A percentile compares a stretch with the other conserved stretches of the same genome.
Conservation (phyloP, 768 basidiomycete species). For the Hericium erinaceus region DNA sequence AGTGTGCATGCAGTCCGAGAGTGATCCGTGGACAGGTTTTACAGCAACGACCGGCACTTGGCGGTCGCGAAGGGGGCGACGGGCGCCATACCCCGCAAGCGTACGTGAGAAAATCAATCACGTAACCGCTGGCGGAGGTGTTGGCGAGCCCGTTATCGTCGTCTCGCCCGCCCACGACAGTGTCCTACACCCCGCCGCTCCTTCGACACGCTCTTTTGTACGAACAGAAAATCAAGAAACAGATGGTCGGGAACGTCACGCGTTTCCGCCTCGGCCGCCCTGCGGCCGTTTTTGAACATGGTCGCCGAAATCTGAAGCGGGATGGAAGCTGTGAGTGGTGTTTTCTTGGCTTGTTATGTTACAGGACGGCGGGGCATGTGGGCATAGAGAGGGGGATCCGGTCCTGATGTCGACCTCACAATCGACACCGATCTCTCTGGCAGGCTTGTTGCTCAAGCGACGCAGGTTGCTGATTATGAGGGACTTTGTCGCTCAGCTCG, state of each 20-base stretch:
- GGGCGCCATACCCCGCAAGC: too few relatives aligned
- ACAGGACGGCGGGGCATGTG: neutral
- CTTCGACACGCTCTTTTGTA: constrained; percentile 9
- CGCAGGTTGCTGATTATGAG: too few relatives aligned
- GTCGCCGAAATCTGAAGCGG: neutral
- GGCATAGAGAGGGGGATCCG: neutral
- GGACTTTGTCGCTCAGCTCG: too few relatives aligned
- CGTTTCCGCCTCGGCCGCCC: constrained; percentile 1
- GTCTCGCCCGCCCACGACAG: neutral
- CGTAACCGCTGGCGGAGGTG: too few relatives aligned
- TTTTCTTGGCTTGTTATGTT: neutral
- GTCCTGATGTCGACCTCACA: neutral
- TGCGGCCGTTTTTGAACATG: neutral
- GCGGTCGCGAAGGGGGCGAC: too few relatives aligned
- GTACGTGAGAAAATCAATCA: too few relatives aligned
- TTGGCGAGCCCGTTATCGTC: too few relatives aligned
- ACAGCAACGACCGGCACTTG: too few relatives aligned
- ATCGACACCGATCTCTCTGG: too few relatives aligned
- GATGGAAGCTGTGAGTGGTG: neutral
- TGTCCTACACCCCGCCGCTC: neutral
- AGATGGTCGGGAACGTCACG: neutral
- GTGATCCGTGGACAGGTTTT: too few relatives aligned
- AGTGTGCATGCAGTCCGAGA: too few relatives aligned
- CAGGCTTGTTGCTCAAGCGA: too few relatives aligned
- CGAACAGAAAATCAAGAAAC: neutral